phyloP scores from a whole-genome alignment of 176 grass and related monocot genomes.

The Hordeum marinum region DNA sequence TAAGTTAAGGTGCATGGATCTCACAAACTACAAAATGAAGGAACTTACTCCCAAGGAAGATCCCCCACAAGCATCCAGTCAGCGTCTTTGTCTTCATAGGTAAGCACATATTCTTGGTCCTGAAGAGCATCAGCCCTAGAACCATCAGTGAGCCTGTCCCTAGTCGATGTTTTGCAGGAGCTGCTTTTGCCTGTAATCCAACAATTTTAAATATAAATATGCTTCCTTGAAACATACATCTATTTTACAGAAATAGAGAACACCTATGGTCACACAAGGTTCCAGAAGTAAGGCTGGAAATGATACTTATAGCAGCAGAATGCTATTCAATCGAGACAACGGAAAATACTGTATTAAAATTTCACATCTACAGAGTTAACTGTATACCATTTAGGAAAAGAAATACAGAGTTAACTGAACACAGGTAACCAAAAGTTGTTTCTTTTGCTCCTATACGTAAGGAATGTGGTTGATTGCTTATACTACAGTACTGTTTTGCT shows the following conservation, averaged over 20 bases:
- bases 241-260: neutral
- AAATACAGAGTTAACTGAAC: neutral
- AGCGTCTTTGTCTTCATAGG: slow-evolving; percentile 71
- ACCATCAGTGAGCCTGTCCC: slow-evolving; percentile 47
- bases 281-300: neutral
- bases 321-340: neutral
- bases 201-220: slow-evolving; percentile 5
- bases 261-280: neutral
- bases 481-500: neutral
- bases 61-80: slow-evolving; percentile 85
- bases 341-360: neutral
- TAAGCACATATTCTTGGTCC: slow-evolving; percentile 71
- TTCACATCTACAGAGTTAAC: neutral
- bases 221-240: neutral
- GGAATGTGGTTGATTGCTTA: neutral
- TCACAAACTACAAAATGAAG: neutral
- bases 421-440: neutral
- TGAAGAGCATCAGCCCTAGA: slow-evolving; percentile 55
- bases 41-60: slow-evolving; percentile 75
- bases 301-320: neutral
- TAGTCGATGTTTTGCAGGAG: slow-evolving; percentile 31
- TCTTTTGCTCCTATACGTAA: neutral
- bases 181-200: slow-evolving; percentile 36
- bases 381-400: no score
- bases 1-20: neutral